Conservation (phyloP, 2,329 filamentous ascomycete species). For the Trichophyton schoenleinii region DNA sequence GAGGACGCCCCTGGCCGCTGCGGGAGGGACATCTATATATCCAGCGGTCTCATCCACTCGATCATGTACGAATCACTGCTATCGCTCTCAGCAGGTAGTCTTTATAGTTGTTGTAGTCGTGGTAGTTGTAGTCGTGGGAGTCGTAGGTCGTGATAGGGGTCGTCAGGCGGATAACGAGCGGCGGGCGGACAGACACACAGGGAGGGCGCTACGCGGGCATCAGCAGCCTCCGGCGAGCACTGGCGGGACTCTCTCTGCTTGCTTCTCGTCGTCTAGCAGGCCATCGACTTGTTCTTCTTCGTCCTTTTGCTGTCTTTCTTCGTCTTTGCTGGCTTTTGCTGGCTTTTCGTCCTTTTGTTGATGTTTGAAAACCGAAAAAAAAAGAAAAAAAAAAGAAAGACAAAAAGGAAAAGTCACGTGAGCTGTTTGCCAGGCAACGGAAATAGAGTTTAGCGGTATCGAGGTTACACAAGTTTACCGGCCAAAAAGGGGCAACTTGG, state of each 20-base stretch:
- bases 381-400: neutral
- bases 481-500: neutral
- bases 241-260: too few species aligned
- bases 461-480: neutral
- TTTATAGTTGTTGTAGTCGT: neutral
- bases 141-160: neutral
- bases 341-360: neutral
- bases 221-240: too few species aligned
- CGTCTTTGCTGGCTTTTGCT: neutral
- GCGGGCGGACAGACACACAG: neutral
- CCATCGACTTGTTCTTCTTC: too few species aligned
- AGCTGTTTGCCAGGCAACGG: neutral
- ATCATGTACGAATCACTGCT: neutral
- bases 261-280: too few species aligned
- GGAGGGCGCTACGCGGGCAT: too few species aligned
- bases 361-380: neutral
- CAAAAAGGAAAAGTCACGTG: neutral
- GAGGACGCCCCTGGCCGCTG: slow-evolving; percentile 52
- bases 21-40: slow-evolving; percentile 37
- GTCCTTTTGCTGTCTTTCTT: too few species aligned
- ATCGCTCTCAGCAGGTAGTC: neutral
- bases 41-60: neutral
- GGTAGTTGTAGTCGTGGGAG: neutral
- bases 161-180: neutral
- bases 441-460: neutral